Evolutionary conservation across 148 eudicot species (phyloP).

Genomic region (Nepenthes gracilis): DNA sequence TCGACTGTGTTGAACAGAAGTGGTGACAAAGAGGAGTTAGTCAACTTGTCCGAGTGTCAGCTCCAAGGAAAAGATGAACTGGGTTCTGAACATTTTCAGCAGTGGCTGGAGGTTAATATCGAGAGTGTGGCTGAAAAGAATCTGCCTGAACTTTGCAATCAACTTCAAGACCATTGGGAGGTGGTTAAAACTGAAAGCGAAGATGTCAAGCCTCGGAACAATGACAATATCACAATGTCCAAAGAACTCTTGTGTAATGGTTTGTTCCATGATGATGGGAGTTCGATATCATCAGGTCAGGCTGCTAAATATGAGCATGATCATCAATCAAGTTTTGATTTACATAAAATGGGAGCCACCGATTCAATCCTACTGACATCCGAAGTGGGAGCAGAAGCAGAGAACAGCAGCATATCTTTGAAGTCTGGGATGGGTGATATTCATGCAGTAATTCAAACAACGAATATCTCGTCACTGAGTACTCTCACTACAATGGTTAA

Average conservation of each 20-base stretch:
- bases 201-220: constrained; percentile 7
- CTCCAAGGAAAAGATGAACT: constrained; percentile 13
- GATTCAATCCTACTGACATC: constrained; percentile 12
- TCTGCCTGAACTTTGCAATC: not conserved
- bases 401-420: constrained; percentile 1
- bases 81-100: constrained; percentile 8
- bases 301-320: constrained; percentile 11
- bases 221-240: constrained; percentile 6
- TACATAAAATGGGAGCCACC: constrained; percentile 10
- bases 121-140: constrained; percentile 18
- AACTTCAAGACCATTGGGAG: constrained; percentile 3
- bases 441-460: constrained; percentile 16
- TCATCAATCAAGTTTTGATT: constrained; percentile 11
- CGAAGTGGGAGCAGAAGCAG: constrained; percentile 13
- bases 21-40: constrained; percentile 8
- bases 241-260: constrained; percentile 8
- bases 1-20: constrained; percentile 29
- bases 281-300: constrained; percentile 9
- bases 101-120: constrained; percentile 24
- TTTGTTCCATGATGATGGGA: constrained; percentile 15
- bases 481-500: constrained; percentile 19
- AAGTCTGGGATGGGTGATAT: constrained; percentile 13
- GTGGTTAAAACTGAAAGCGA: constrained; percentile 3
- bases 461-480: constrained; percentile 24
- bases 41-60: constrained; percentile 8